Conservation (phyloP, 352 stramenopile genomes). For the Blastocystis sp. region DNA sequence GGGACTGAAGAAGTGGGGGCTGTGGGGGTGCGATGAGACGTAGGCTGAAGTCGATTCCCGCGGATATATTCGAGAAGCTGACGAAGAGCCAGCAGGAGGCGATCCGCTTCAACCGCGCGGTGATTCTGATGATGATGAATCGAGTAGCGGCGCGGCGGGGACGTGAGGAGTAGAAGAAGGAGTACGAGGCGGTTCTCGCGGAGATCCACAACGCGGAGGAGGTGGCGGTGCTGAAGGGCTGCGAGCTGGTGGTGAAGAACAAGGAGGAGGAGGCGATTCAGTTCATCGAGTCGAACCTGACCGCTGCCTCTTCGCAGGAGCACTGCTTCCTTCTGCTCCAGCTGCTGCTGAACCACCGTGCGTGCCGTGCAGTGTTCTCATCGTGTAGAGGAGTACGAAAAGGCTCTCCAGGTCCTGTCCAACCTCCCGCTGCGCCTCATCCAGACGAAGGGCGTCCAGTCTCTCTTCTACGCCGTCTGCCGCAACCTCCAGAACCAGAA, state of each 20-base stretch:
- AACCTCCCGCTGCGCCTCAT: neutral
- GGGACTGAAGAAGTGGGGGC: constrained; percentile 4
- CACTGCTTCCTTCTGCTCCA: constrained; percentile 40
- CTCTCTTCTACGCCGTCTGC: constrained; percentile 56
- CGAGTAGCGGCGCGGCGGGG: neutral
- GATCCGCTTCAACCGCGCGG: constrained; percentile 43
- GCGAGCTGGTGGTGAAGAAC: constrained; percentile 32
- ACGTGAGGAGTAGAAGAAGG: constrained; percentile 31
- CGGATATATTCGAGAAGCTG: constrained; percentile 33
- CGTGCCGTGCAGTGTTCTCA: neutral
- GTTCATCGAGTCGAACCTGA: neutral
- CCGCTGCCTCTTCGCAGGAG: neutral
- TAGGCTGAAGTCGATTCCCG: constrained; percentile 42
- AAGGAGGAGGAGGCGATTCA: constrained; percentile 36
- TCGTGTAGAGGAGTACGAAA: neutral
- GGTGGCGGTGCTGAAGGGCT: neutral
- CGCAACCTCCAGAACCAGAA: constrained; percentile 49
- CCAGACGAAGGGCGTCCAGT: constrained; percentile 25
- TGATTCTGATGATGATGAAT: constrained; percentile 53
- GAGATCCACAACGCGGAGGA: constrained; percentile 2
- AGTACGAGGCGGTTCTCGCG: constrained; percentile 6
- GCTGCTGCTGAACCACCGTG: constrained; percentile 27
- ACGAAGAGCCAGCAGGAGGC: constrained; percentile 3
- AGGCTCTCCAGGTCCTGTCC: neutral
- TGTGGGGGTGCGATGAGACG: neutral